Base-by-base conservation (phyloP, 2,329 filamentous ascomycete genomes). In the Microsporum audouinii region DNA sequence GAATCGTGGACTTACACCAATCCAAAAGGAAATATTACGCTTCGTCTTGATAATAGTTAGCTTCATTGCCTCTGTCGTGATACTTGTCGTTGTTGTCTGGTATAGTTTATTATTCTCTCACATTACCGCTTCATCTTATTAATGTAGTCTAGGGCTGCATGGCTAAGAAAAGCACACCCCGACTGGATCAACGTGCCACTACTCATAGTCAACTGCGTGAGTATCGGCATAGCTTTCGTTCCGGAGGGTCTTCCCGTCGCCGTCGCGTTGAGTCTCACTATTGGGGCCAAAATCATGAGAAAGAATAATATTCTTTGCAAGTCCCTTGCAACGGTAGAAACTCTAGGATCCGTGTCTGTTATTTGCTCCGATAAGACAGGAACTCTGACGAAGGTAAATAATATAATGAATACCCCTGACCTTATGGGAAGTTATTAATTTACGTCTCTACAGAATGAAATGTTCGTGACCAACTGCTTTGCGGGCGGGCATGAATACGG, bases 311-410 rank as follows among this genome's bases (percentile, higher is more conserved):
- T 91, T 49, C 79, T 91, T 6, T 90, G 87, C 82, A 91, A 91
- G 74, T 88, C 85, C 0, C 78, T 91, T 55, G 88, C 88, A 73
- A 90, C 88, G 0, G 87, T 89, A 0, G 88, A 90, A 72, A 90
- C 87, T 0, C 79, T 90, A 0, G 88, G 88, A 0, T 80, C 84
- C 0, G 87, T 89, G 0, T 87, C 85, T 0, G 82, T 88, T 5
- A 85, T 91, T 45, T 89, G 87, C 70, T 88, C 86, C 0, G 88
- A 90, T 70, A 90, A 90, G 76, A 90, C 87, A 0, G 88, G 88
- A 6, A 72, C 65, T 23, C 60, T 71, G 77, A 74, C 79, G 74
- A 70, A 66, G 72, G 64, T 56, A 51, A 55, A 27, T 2, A 6
- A 14, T 2, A 34, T 23, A 23, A 23, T 23, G 17, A 23, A 27